Conservation (phyloP, 495 filamentous ascomycete species). For the Penicillium cataractarum region DNA sequence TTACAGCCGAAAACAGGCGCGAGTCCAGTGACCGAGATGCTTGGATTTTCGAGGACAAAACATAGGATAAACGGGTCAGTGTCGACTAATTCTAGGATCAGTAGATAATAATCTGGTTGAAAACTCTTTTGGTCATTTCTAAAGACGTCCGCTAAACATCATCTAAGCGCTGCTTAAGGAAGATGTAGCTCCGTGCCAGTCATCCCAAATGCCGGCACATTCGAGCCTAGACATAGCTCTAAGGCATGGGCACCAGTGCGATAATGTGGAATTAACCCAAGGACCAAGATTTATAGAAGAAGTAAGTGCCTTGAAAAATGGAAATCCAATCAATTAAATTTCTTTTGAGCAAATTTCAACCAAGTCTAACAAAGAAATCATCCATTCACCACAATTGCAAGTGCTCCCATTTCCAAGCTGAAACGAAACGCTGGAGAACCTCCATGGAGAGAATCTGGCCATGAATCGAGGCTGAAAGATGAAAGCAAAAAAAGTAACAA, state of each 20-base stretch:
- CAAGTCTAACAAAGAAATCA: conserved; percentile 12
- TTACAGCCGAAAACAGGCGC: conserved; percentile 31
- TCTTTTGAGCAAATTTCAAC: conserved; percentile 7
- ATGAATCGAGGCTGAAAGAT: neutral
- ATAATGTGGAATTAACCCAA: neutral
- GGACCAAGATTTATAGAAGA: neutral
- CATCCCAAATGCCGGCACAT: too few relatives aligned
- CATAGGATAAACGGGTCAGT: too few relatives aligned
- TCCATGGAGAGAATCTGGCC: neutral
- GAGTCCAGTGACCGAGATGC: neutral
- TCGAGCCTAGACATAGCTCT: too few relatives aligned
- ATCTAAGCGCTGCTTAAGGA: neutral
- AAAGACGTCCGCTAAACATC: neutral
- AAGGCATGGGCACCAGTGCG: too few relatives aligned
- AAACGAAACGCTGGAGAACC: conserved; percentile 4
- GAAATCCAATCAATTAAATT: neutral
- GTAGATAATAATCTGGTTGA: too few relatives aligned
- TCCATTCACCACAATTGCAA: conserved; percentile 1
- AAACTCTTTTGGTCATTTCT: neutral
- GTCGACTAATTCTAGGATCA: too few relatives aligned
- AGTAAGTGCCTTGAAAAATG: neutral
- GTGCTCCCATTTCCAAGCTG: conserved; percentile 5
- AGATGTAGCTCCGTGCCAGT: too few relatives aligned
- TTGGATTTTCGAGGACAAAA: neutral
- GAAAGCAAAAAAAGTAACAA: neutral